phyloP scores from a whole-genome alignment of 768 basidiomycete species.

The Boletellus ananiceps region DNA sequence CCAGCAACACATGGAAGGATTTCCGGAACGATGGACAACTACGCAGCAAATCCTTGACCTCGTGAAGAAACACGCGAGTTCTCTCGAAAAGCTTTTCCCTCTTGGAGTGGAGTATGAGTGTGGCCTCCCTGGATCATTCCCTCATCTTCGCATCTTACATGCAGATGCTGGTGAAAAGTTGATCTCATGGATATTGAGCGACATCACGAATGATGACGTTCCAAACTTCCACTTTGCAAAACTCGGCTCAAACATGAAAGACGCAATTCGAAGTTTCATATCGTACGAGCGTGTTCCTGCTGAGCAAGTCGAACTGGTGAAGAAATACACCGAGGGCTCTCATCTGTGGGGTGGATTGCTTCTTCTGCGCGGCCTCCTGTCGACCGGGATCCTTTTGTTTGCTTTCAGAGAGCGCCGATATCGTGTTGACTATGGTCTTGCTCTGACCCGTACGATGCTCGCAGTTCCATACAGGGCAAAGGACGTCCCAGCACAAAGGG shows the following conservation, averaged over 20 bases:
- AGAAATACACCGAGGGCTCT: neutral
- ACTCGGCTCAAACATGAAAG: neutral
- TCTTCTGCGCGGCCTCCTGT: conserved; percentile 22
- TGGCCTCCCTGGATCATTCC: conserved; percentile 1
- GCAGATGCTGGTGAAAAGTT: conserved; percentile 3
- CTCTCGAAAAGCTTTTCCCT: neutral
- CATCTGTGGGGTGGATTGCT: conserved; percentile 12
- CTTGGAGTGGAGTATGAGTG: conserved; percentile 1
- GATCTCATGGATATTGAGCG: conserved; percentile 1
- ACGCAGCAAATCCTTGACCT: conserved; percentile 37
- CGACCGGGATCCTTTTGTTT: conserved; percentile 17
- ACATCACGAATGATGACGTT: conserved; percentile 7
- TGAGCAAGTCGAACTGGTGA: neutral
- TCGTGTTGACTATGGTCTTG: conserved; percentile 25
- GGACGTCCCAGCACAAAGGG: conserved; percentile 20
- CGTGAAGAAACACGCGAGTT: conserved; percentile 9
- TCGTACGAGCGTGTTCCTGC: neutral
- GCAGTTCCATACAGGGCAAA: conserved; percentile 29
- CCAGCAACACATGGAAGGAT: conserved; percentile 34
- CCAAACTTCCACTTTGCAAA: conserved; percentile 5
- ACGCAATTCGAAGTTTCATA: conserved; percentile 10
- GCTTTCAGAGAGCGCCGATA: conserved; percentile 21
- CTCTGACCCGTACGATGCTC: conserved; percentile 11
- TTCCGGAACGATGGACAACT: conserved; percentile 41
- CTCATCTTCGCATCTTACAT: conserved; percentile 9